phyloP scores from a whole-genome alignment of 306 rosid genomes.

The Neltuma alba region DNA sequence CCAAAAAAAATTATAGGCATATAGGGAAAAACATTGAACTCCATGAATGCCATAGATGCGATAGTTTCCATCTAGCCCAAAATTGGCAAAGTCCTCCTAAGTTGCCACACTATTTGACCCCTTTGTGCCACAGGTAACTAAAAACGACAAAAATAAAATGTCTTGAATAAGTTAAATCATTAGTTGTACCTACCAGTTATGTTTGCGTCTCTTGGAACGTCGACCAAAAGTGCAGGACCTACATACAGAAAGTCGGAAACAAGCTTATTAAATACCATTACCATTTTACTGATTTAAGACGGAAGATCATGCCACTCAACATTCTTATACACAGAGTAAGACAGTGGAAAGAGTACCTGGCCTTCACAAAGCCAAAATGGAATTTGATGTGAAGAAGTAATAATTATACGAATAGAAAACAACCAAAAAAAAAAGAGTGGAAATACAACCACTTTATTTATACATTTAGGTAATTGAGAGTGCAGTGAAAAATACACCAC shows the following conservation, averaged over 20 bases:
- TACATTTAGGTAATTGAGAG: neutral
- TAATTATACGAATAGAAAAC: neutral
- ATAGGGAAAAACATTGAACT: neutral
- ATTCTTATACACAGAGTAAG: neutral
- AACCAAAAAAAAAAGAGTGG: neutral
- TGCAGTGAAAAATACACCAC: neutral
- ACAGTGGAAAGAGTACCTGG: neutral
- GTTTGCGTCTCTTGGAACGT: slow-evolving; percentile 76
- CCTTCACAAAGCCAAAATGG: neutral
- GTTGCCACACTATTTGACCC: neutral
- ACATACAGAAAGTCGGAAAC: slow-evolving; percentile 16
- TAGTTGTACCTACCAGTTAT: slow-evolving; percentile 67
- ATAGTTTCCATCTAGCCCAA: neutral
- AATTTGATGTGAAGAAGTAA: neutral
- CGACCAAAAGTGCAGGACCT: slow-evolving; percentile 85
- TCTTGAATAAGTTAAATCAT: neutral
- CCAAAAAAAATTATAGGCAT: neutral
- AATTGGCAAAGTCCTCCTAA: neutral
- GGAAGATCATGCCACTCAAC: neutral
- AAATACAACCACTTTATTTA: neutral
- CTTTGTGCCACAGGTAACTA: neutral
- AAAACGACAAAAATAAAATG: slow-evolving; percentile 2
- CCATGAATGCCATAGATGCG: neutral
- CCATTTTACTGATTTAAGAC: neutral
- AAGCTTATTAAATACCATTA: slow-evolving; percentile 15